Conservation (phyloP, 805 yeast species). For the Metschnikowia gelsemii region DNA sequence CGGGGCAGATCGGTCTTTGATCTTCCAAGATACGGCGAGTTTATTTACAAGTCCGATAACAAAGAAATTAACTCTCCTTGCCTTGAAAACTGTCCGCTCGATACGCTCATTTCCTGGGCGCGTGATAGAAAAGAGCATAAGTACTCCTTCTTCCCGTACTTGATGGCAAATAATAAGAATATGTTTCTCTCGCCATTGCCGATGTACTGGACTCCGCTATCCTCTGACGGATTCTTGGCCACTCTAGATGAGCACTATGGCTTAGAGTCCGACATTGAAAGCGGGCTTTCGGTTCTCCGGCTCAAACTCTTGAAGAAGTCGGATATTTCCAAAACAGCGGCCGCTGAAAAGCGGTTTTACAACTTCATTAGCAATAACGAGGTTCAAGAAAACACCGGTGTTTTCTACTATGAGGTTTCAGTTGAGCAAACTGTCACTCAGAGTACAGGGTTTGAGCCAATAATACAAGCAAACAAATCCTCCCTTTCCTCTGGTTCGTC, state of each 20-base stretch:
- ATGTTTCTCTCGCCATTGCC: slow-evolving; percentile 36
- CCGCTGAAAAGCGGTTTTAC: slow-evolving; percentile 23
- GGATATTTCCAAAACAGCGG: neutral
- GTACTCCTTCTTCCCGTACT: slow-evolving; percentile 28
- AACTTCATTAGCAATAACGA: slow-evolving; percentile 42
- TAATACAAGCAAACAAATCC: slow-evolving; percentile 34
- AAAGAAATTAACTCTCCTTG: slow-evolving; percentile 1
- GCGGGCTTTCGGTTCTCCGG: slow-evolving; percentile 33
- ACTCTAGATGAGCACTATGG: slow-evolving; percentile 26
- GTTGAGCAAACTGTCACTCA: slow-evolving; percentile 35
- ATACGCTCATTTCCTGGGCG: slow-evolving; percentile 16
- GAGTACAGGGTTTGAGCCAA: slow-evolving; percentile 32
- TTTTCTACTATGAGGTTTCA: slow-evolving; percentile 43
- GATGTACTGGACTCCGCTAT: slow-evolving; percentile 40
- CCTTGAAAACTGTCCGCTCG: slow-evolving; percentile 10
- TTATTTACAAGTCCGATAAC: slow-evolving; percentile 7
- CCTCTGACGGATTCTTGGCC: slow-evolving; percentile 25
- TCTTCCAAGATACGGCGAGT: slow-evolving; percentile 16
- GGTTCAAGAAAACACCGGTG: slow-evolving; percentile 32
- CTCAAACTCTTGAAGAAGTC: slow-evolving; percentile 18
- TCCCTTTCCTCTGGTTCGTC: slow-evolving; percentile 35
- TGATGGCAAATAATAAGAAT: slow-evolving; percentile 25
- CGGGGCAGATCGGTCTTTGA: slow-evolving; percentile 13
- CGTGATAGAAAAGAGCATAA: slow-evolving; percentile 20
- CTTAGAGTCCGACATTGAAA: slow-evolving; percentile 25